Conservation (phyloP, 2,329 filamentous ascomycete genomes). For the Escovopsis weberi region DNA sequence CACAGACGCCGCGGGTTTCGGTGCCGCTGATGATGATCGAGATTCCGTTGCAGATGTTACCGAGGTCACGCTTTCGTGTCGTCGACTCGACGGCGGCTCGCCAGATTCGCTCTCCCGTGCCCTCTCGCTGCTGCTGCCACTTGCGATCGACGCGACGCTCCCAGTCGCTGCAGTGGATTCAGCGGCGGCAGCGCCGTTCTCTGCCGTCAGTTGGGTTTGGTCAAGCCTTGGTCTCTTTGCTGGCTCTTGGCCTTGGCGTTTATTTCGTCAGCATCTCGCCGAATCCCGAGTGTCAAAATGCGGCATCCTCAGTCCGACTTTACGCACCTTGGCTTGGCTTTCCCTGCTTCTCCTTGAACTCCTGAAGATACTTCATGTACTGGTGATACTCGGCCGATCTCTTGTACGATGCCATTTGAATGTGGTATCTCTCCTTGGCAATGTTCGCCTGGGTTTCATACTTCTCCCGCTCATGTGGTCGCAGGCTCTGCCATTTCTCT, state of each 20-base stretch:
- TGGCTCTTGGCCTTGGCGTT: conserved; percentile 19
- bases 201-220: conserved; percentile 11
- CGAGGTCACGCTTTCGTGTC: conserved; percentile 34
- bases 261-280: too few species aligned
- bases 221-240: conserved; percentile 36
- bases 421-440: conserved; percentile 64
- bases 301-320: too few species aligned
- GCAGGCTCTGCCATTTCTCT: conserved; percentile 65
- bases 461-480: conserved; percentile 50
- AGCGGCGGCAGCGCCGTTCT: conserved; percentile 16
- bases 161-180: conserved; percentile 21
- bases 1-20: conserved; percentile 23
- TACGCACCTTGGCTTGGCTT: conserved; percentile 38
- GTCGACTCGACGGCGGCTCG: conserved; percentile 31
- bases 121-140: conserved; percentile 34
- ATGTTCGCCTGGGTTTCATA: conserved; percentile 58
- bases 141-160: conserved; percentile 21
- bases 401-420: conserved; percentile 61
- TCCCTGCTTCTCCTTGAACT: conserved; percentile 63
- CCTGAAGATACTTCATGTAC: conserved; percentile 58
- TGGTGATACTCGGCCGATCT: conserved; percentile 55
- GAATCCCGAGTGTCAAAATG: too few species aligned
- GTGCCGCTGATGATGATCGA: conserved; percentile 25
- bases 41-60: conserved; percentile 31
- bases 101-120: conserved; percentile 33